Evolutionary conservation across 805 yeast species (phyloP), one percentile per base, ranked within the genome.

Genomic region (Wickerhamomyces ciferrii): DNA sequence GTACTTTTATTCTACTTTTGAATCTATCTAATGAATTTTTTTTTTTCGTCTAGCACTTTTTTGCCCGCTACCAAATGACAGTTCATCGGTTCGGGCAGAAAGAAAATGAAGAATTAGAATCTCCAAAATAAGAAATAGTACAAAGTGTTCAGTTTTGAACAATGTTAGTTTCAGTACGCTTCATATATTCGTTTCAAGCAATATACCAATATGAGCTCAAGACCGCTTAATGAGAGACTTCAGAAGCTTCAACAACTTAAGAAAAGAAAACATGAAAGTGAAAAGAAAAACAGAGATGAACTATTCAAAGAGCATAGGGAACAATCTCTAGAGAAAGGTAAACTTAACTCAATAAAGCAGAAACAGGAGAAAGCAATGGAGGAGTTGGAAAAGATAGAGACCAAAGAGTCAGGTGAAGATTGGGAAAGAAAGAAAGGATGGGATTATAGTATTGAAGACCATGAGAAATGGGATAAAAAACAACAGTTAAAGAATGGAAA

Each of bases 401-500:
- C 45, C 0, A 43, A 58, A 31, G 70, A 66, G 13, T 56, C 55
- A 13, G 76, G 75, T 1, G 70, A 67, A 36, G 70, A 70, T 44
- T 63, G 56, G 43, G 76, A 71, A 37, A 63, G 79, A 23, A 58
- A 64, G 45, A 67, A 71, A 44, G 76, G 72, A 43, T 68, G 77
- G 75, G 77, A 77, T 46, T 78, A 79, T 64, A 74, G 86, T 0
- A 73, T 83, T 5, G 85, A 79, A 44, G 87, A 86, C 44, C 72
- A 79, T 46, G 85, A 81, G 51, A 67, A 68, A 45, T 84, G 90
- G 90, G 76, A 80, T 21, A 65, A 56, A 25, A 72, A 69, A 44
- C 57, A 46, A 63, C 55, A 39, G 51, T 54, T 42, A 66, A 62
- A 44, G 18, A 52, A 53, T 36, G 51, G 51, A 7, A 62, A 66